phyloP scores from a whole-genome alignment of 2,329 filamentous ascomycete species.

The Penicillium olsonii region DNA sequence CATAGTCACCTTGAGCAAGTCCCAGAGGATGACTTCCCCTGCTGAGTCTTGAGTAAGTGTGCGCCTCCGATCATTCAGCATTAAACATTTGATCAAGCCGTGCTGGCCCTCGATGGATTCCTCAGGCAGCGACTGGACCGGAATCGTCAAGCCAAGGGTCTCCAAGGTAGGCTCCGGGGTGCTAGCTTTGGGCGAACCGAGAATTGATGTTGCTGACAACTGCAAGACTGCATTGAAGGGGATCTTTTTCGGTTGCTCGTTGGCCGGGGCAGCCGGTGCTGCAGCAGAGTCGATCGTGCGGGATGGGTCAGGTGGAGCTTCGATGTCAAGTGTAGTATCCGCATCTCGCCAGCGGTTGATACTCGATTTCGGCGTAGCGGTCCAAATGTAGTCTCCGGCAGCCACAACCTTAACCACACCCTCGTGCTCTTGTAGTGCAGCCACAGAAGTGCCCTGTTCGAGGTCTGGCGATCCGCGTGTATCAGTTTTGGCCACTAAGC shows the following conservation, averaged over 20 bases:
- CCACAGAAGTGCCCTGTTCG: conserved; percentile 86
- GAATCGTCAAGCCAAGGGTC: conserved; percentile 54
- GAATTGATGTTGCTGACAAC: conserved; percentile 82
- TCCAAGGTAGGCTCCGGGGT: conserved; percentile 57
- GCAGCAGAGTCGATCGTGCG: conserved; percentile 47
- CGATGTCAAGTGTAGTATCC: conserved; percentile 72
- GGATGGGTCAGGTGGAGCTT: conserved; percentile 42
- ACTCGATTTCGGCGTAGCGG: conserved; percentile 83
- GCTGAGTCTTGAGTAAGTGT: conserved; percentile 92
- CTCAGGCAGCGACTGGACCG: conserved; percentile 68
- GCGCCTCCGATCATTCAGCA: conserved; percentile 86
- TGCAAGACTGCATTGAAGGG: conserved; percentile 75
- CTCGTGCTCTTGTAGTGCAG: conserved; percentile 89
- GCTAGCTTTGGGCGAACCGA: conserved; percentile 51
- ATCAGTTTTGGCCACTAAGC: conserved; percentile 94
- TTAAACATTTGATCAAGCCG: conserved; percentile 87
- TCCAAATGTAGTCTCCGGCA: conserved; percentile 80
- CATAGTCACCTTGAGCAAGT: conserved; percentile 71
- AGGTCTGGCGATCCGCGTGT: conserved; percentile 73
- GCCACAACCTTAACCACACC: conserved; percentile 61
- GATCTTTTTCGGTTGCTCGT: conserved; percentile 58
- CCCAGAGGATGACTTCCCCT: conserved; percentile 93
- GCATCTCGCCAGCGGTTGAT: conserved; percentile 91
- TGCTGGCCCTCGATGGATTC: conserved; percentile 94
- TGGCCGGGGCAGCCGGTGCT: conserved; percentile 15